Percentiles rank a stretch among this genome's conserved stretches.
These are phyloP conservation scores for Boletus nobilissimus DNA, from an alignment of 1,284 basidiomycete species.

Conservation along the genomic window DNA sequence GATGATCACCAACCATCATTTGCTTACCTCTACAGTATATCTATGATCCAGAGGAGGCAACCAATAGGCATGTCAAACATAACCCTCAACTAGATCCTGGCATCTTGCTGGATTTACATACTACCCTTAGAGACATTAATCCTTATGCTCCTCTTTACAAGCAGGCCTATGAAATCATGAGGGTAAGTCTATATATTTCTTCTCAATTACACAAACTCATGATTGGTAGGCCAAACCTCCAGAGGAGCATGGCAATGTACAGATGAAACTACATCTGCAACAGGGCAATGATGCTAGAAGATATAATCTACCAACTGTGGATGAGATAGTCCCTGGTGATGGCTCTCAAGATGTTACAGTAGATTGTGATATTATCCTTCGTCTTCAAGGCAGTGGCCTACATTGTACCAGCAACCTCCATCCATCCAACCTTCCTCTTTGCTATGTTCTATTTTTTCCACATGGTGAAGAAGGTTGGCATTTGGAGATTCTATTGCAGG, in stretches of 20 bases:
- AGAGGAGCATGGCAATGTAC: neutral
- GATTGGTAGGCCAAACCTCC: neutral
- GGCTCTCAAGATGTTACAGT: constrained; percentile 22
- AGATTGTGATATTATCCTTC: constrained; percentile 24
- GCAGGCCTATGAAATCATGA: constrained; percentile 40
- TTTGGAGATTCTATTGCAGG: constrained; percentile 35
- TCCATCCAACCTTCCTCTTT: constrained; percentile 49
- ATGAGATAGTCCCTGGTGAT: constrained; percentile 41
- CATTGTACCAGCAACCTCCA: constrained; percentile 49
- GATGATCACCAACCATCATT: constrained; percentile 3
- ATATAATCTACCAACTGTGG: constrained; percentile 45
- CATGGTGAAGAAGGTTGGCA: constrained; percentile 55
- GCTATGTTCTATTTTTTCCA: constrained; percentile 56
- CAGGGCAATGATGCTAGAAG: constrained; percentile 26
- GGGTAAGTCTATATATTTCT: neutral
- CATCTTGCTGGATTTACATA: constrained; percentile 44
- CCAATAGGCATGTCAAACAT: no score
- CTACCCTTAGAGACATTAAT: constrained; percentile 41
- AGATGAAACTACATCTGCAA: constrained; percentile 14
- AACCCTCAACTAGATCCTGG: constrained; percentile 40
- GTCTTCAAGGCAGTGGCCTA: constrained; percentile 38
- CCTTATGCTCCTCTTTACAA: constrained; percentile 46
- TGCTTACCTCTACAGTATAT: no score
- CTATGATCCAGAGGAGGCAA: no score
- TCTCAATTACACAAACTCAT: neutral